These are phyloP conservation scores for Trypanosoma cruzi DNA, from an alignment of 208 protist species.

Conservation along the genomic window DNA sequence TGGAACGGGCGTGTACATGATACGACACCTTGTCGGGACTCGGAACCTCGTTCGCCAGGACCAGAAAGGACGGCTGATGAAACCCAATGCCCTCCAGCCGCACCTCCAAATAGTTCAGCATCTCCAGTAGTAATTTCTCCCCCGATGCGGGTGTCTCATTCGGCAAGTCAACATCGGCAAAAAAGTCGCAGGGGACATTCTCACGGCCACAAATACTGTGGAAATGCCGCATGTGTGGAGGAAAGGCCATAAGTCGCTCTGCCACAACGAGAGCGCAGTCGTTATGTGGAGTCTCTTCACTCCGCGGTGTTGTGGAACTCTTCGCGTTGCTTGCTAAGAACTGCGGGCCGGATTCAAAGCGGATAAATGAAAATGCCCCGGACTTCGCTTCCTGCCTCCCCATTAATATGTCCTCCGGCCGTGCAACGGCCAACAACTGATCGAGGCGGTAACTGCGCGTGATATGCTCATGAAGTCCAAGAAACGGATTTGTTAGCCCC, in stretches of 20 bases:
- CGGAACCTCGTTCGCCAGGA: conserved; percentile 74
- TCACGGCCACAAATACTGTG: conserved; percentile 76
- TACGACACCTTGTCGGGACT: conserved; percentile 64
- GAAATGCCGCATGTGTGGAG: conserved; percentile 61
- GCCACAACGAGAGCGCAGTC: conserved; percentile 66
- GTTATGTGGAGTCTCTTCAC: conserved; percentile 1
- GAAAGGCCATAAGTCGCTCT: conserved; percentile 73
- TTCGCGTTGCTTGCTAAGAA: conserved; percentile 50
- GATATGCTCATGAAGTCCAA: conserved; percentile 56
- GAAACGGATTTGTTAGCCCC: conserved; percentile 66
- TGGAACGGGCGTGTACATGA: conserved; percentile 74
- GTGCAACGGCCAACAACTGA: conserved; percentile 45
- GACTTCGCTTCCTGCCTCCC: conserved; percentile 65
- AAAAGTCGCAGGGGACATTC: conserved; percentile 86
- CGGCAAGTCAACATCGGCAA: conserved; percentile 73
- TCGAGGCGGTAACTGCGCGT: conserved; percentile 78
- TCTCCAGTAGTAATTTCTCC: conserved; percentile 66
- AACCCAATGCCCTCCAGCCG: conserved; percentile 77
- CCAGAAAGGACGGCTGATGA: conserved; percentile 70
- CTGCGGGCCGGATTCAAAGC: conserved; percentile 31
- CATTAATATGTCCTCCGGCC: conserved; percentile 44
- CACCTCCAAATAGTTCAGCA: conserved; percentile 81
- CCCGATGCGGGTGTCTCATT: conserved; percentile 32
- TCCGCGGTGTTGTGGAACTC: conserved; percentile 50
- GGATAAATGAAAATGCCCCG: conserved; percentile 69